Evolutionary conservation across 2,329 filamentous ascomycete genomes (phyloP).

Genomic region (Alternaria longipes): DNA sequence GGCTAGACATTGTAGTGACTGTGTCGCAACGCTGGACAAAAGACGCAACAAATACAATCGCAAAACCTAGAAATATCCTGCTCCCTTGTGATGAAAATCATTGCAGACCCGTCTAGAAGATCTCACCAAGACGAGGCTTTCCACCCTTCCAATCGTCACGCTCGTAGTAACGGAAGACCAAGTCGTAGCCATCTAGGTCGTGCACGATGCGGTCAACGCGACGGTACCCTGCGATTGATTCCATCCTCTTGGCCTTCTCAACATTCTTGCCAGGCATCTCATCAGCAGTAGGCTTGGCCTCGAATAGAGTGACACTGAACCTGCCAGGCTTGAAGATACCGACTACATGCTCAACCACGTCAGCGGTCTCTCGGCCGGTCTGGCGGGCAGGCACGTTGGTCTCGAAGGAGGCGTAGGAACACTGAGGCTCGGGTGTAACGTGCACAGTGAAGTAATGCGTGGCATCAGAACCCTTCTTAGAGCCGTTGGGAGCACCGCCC

Average conservation of each 20-base stretch:
- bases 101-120: background rate
- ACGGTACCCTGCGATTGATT: constrained; percentile 84
- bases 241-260: constrained; percentile 66
- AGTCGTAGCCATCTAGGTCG: constrained; percentile 95
- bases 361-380: constrained; percentile 85
- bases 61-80: background rate
- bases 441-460: constrained; percentile 97
- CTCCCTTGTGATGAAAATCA: background rate
- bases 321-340: constrained; percentile 97
- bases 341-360: constrained; percentile 93
- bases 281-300: constrained; percentile 73
- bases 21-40: constrained; percentile 6
- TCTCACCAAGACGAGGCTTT: constrained; percentile 69
- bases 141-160: constrained; percentile 80
- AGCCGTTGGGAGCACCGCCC: constrained; percentile 55
- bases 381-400: constrained; percentile 94
- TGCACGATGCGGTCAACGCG: constrained; percentile 95
- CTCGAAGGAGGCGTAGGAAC: constrained; percentile 97
- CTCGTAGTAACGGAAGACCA: constrained; percentile 97
- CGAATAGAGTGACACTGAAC: constrained; percentile 96
- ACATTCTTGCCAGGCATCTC: constrained; percentile 42
- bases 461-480: constrained; percentile 52
- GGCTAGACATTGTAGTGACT: constrained; percentile 12
- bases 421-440: constrained; percentile 95
- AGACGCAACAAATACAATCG: background rate